These are phyloP conservation scores for Zygnema circumcarinatum DNA, from an alignment of 139 green algal species.

Conservation along the genomic window DNA sequence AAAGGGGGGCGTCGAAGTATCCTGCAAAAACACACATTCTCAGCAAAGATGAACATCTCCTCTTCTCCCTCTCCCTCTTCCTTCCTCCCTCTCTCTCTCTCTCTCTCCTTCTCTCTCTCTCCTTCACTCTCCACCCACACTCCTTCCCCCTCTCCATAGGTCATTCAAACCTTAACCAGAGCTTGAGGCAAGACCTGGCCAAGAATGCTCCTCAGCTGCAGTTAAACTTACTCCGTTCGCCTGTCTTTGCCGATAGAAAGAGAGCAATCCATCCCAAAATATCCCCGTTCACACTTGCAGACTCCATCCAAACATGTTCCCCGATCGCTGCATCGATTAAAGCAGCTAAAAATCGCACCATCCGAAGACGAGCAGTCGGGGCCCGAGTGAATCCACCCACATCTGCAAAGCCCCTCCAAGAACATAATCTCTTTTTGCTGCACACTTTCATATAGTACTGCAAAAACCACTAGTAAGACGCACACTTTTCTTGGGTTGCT, in stretches of 20 bases:
- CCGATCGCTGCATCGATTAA: conserved; percentile 35
- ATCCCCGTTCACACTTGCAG: conserved; percentile 44
- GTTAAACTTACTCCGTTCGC: background rate
- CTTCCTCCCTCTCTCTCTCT: background rate
- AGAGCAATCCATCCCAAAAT: conserved; percentile 56
- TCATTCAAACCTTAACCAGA: background rate
- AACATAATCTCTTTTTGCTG: background rate
- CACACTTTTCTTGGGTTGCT: no score
- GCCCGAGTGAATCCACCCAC: background rate
- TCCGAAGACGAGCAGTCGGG: background rate
- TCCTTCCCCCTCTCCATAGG: background rate
- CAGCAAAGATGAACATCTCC: no score
- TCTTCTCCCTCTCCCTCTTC: background rate
- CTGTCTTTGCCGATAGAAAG: conserved; percentile 29
- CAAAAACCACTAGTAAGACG: no score
- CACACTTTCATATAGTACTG: background rate
- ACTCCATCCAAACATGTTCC: conserved; percentile 33
- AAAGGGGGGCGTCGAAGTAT: background rate
- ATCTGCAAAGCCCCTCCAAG: conserved; percentile 9
- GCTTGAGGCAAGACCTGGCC: no score
- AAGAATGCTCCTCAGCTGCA: no score
- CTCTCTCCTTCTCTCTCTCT: conserved; percentile 8
- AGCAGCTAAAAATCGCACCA: conserved; percentile 3
- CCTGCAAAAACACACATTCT: background rate
- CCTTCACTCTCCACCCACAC: background rate